These are phyloP conservation scores for Coemansia sp. DNA, from an alignment of 192 early-diverging fungal species.

Conservation along the genomic window DNA sequence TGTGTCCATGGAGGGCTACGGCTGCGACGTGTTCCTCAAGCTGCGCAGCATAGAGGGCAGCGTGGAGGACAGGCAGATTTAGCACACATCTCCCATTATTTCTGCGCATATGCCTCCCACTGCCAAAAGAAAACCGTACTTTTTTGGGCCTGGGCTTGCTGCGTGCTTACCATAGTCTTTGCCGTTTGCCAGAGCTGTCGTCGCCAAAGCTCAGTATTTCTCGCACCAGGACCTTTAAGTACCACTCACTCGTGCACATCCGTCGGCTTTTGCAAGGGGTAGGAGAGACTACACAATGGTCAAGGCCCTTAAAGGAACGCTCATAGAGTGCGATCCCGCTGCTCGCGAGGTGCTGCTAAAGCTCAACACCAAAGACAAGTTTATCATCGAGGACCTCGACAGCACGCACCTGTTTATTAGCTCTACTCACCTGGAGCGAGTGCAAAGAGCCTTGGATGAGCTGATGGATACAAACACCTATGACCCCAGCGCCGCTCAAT, in stretches of 20 bases:
- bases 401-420: conserved; percentile 77
- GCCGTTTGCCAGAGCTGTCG: too few relatives aligned
- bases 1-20: conserved; percentile 77
- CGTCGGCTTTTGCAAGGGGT: too few relatives aligned
- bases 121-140: not conserved
- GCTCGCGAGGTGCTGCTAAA: conserved; percentile 72
- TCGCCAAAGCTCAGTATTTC: not conserved
- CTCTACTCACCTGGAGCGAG: conserved; percentile 52
- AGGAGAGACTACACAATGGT: conserved; percentile 37
- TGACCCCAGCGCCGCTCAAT: conserved; percentile 21
- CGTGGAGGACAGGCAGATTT: conserved; percentile 47
- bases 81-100: not conserved
- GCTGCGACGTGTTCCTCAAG: conserved; percentile 88
- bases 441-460: conserved; percentile 63
- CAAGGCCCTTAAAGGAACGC: conserved; percentile 43
- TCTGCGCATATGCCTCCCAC: not conserved
- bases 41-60: conserved; percentile 78
- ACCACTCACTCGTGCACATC: too few relatives aligned
- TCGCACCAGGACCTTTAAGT: too few relatives aligned
- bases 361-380: conserved; percentile 62
- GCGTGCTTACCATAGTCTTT: too few relatives aligned
- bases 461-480: conserved; percentile 73
- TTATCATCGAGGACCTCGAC: conserved; percentile 83
- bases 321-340: conserved; percentile 70
- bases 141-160: too few relatives aligned